Evolutionary conservation across 164 flowering plant species (phyloP).

Genomic region (Macadamia integrifolia): DNA sequence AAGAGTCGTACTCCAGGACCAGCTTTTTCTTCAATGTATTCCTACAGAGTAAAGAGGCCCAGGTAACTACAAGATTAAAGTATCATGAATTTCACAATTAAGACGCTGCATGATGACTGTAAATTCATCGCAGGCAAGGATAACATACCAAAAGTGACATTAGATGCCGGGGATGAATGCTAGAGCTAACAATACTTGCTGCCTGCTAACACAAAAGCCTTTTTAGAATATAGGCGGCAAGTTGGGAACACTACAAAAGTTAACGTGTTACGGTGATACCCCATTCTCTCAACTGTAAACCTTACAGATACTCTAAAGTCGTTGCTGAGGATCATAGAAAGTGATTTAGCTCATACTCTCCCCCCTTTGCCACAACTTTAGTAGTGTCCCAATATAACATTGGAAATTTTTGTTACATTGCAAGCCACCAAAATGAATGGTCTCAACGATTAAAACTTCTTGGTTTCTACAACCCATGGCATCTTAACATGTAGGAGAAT

Average conservation of each 20-base stretch:
- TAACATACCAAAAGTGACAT: conserved; percentile 35
- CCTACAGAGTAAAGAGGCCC: conserved; percentile 23
- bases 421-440: not conserved
- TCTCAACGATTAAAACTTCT: not conserved
- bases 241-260: not conserved
- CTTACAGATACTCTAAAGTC: not conserved
- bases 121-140: conserved; percentile 2
- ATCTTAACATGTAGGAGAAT: not conserved
- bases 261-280: not conserved
- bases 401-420: not conserved
- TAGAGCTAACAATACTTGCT: conserved; percentile 49
- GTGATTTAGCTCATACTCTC: not conserved
- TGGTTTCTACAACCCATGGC: not conserved
- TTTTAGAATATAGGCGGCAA: not conserved
- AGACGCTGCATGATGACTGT: not conserved
- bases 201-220: conserved; percentile 25
- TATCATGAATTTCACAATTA: not conserved
- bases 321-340: not conserved
- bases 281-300: not conserved
- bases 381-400: not conserved
- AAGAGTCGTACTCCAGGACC: conserved; percentile 32
- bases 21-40: conserved; percentile 39
- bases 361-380: not conserved
- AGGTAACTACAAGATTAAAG: not conserved
- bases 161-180: conserved; percentile 65